Evolutionary conservation across 2,329 filamentous ascomycete genomes (phyloP), one percentile per base, ranked within the genome.

Genomic region (Botrytis aclada): DNA sequence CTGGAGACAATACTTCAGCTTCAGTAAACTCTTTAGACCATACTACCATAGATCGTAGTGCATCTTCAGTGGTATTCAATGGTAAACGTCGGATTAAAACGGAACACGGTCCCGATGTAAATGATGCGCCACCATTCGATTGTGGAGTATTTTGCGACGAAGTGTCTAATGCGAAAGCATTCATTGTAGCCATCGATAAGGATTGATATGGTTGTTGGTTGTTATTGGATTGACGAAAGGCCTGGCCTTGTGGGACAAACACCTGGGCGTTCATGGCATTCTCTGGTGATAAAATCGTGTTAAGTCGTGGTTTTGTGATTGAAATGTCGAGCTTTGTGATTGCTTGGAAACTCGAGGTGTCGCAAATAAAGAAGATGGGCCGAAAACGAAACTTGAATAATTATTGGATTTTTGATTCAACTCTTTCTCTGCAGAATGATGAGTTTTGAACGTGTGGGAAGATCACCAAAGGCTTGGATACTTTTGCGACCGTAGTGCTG

Each of bases 21-120:
- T 84, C 83, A 54, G 84, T 79, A 20, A 89, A 81, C 54, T 89
- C 87, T 76, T 89, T 84, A 69, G 86, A 88, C 81, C 87, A 89
- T 60, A 88, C 83, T 47, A 88, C 83, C 87, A 90, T 89, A 43
- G 88, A 80, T 64, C 85, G 83, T 69, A 90, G 77, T 37, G 84
- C 84, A 69, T 89, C 85, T 69, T 88, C 85, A 1, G 85, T 85
- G 4, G 85, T 88, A 76, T 86, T 86, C 67, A 83, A 75, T 2
- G 88, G 88, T 20, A 90, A 83, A 75, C 85, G 84, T 70, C 86
- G 86, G 74, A 90, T 87, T 64, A 88, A 79, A 51, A 89, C 82
- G 34, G 84, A 78, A 77, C 83, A 80, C 69, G 81, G 79, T 65
- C 83, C 76, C 10, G 76, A 66, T 10, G 76, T 75, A 64, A 79